Conservation (phyloP, 371 early-diverging fungal genomes). For the Mortierella polycephala region DNA sequence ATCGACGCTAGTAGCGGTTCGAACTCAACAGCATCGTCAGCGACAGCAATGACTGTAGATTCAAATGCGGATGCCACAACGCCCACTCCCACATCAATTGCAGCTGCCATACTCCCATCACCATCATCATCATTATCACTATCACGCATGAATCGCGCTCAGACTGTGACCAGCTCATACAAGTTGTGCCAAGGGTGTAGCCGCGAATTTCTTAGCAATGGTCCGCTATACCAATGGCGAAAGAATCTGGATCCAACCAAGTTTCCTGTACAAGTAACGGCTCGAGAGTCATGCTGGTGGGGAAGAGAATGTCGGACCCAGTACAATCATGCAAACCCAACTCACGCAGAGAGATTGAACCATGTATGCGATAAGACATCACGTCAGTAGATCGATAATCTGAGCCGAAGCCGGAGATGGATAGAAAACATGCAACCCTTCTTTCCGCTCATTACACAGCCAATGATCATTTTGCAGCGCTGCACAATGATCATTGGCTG, state of each 20-base stretch:
- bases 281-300: slow-evolving; percentile 35
- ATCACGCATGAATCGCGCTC: neutral
- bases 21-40: too few relatives aligned
- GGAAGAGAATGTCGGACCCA: slow-evolving; percentile 52
- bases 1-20: neutral
- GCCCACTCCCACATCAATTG: neutral
- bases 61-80: too few relatives aligned
- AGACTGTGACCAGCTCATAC: slow-evolving; percentile 11
- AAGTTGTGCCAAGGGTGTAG: slow-evolving; percentile 25
- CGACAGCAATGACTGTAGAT: too few relatives aligned
- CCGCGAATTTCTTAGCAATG: slow-evolving; percentile 22
- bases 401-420: neutral
- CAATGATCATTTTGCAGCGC: too few relatives aligned
- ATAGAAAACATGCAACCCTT: too few relatives aligned
- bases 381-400: neutral
- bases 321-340: slow-evolving; percentile 9
- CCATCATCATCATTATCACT: neutral
- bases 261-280: slow-evolving; percentile 13
- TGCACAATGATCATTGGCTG: too few relatives aligned
- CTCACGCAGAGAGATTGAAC: slow-evolving; percentile 38
- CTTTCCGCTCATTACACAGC: too few relatives aligned
- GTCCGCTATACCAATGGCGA: slow-evolving; percentile 50
- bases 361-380: slow-evolving; percentile 41
- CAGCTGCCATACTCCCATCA: neutral
- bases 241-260: slow-evolving; percentile 14